Base-by-base conservation (phyloP, 1,284 basidiomycete species). In the Termitomyces sp. region DNA sequence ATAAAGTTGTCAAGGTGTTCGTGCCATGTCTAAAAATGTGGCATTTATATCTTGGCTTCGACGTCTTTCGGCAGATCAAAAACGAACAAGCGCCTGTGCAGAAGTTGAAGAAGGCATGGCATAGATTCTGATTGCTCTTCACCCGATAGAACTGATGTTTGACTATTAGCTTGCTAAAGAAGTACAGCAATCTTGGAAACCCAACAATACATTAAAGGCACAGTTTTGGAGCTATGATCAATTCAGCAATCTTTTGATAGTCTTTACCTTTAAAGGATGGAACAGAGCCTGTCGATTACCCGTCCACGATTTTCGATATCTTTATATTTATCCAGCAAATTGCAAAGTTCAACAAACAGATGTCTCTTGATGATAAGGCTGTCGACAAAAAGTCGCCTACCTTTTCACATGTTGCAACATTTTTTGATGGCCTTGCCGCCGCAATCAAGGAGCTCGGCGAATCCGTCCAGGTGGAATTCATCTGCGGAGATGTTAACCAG, bases 181-280 rank as follows among this genome's bases (percentile, higher is more conserved):
- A 5, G 56, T 66, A 0, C 37, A 53, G 26, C n/a, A 53, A 55
- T 53, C 58, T 3, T 69, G 67, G 68, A 67, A 66, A 52, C 60
- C 64, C 14, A 69, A 70, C 48, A 59, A 57, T 28, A 67, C 66
- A 0, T 46, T 65, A 7, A 60, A 64, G 46, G 65, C 67, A 43
- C 39, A 55, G 56, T 34, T 40, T 13, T 39, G n/a, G n/a, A 35
- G 39, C 10, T 43, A 37, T 35, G 19, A 31, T 24, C 28, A 30
- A 7, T 2, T 16, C 18, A 11, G 11, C 30, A 13, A 2, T 18
- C 11, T n/a, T 34, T 11, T 8, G 21, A 18, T 24, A 5, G 13
- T 9, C 18, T 3, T 11, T 33, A 10, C 2, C 10, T 19, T 13
- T 33, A 33, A 43, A 56, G 54, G 57, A 56, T 33, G 50, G 48